phyloP scores from a whole-genome alignment of 148 eudicot genomes.

The Camellia sinensis region DNA sequence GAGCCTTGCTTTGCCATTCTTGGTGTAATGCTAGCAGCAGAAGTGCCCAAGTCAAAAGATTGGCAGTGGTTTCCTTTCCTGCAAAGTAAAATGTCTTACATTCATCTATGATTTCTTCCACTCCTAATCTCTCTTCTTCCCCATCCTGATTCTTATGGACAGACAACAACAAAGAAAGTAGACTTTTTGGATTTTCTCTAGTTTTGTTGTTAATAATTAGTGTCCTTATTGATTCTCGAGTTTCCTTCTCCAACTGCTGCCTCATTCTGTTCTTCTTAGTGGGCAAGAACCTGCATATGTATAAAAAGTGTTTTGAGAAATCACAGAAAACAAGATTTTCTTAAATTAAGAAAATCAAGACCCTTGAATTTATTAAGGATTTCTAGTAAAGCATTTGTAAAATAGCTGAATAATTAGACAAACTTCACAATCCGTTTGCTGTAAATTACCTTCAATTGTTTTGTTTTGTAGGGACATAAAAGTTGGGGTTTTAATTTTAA shows the following conservation, averaged over 20 bases:
- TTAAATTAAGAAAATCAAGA: no score
- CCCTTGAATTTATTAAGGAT: background rate
- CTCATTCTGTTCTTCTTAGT: slow-evolving; percentile 64
- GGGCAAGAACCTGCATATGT: slow-evolving; percentile 55
- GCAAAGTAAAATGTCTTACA: slow-evolving; percentile 89
- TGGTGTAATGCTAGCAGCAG: slow-evolving; percentile 59
- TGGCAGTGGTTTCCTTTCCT: slow-evolving; percentile 88
- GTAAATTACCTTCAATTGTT: no score
- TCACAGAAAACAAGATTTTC: no score
- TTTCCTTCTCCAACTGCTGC: slow-evolving; percentile 64
- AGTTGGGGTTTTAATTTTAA: no score
- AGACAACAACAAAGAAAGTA: slow-evolving; percentile 47
- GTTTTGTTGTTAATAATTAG: slow-evolving; percentile 39
- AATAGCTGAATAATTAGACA: no score
- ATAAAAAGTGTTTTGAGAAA: background rate
- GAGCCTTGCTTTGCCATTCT: slow-evolving; percentile 70
- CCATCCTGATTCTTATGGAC: slow-evolving; percentile 38
- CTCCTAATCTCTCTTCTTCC: slow-evolving; percentile 40
- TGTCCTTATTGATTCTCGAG: slow-evolving; percentile 44
- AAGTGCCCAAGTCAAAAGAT: slow-evolving; percentile 71
- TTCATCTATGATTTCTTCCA: slow-evolving; percentile 66
- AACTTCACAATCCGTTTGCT: background rate
- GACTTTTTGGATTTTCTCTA: slow-evolving; percentile 34
- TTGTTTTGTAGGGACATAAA: no score
- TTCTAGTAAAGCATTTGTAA: background rate